Evolutionary conservation across 2,329 filamentous ascomycete species (phyloP), one percentile per base, ranked within the genome.

Genomic region (Moelleriella libera): DNA sequence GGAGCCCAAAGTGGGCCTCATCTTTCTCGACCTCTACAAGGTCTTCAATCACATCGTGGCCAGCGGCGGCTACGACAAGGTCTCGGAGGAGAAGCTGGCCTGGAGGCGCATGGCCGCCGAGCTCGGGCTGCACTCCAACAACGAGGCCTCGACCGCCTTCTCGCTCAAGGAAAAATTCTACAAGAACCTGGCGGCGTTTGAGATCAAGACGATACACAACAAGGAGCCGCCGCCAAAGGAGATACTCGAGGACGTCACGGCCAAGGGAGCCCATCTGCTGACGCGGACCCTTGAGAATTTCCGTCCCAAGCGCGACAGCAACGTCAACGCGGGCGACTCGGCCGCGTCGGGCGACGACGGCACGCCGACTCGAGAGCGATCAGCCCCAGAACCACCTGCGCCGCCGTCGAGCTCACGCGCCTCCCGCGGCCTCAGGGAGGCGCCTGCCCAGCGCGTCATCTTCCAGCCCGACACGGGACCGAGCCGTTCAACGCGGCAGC

Each of bases 101-200:
- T 95, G 88, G 88, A 78, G 87, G 53, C 80, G 80, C 56, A 75
- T 94, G 57, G 85, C 83, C 10, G 74, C 81, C 47, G 82, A 88
- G 56, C 82, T 94, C 49, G 79, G 85, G 45, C 77, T 89, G 52
- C 80, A 80, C 58, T 81, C 80, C 48, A 74, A 76, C 57, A 88
- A 90, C 59, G 80, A 86, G 52, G 75, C 87, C 6, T 86, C 87
- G n/a, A 80, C 88, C 50, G 88, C 87, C 11, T 94, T 94, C 66
- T 77, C 84, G 50, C 70, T 94, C 48, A 95, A 95, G 68, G 83
- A 85, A 48, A 81, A 85, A 52, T 95, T 92, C 68, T 94, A 94
- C 70, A 89, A 88, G 63, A 88, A 90, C 57, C 75, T 95, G 43
- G 83, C 84, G 10, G 88, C 88, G 2, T 95, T 85, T 64, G 88